Base-by-base conservation (phyloP, 768 basidiomycete genomes). In the Mycena filopes region DNA sequence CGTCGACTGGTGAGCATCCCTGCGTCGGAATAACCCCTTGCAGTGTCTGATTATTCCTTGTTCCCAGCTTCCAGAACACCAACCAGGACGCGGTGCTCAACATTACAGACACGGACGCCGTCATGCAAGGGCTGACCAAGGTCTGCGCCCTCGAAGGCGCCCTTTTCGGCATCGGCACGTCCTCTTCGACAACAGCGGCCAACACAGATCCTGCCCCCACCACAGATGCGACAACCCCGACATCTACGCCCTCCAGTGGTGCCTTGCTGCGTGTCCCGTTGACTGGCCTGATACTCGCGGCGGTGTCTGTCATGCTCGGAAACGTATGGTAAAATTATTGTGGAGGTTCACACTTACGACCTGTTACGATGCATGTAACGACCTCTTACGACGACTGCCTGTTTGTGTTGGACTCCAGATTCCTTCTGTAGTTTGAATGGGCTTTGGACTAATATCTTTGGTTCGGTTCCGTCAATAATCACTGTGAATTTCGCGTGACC, bases 1-100 rank as follows among this genome's bases (percentile, higher is more conserved):
- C 63, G 87, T 87, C 41, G 88, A 90, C 71, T 90, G 89, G 87
- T 89, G 54, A 43, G 80, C 70, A 33, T 40, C 53, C n/a, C n/a
- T n/a, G n/a, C n/a, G n/a, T n/a, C n/a, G n/a, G n/a, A n/a, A n/a
- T n/a, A n/a, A n/a, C n/a, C n/a, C n/a, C n/a, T n/a, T n/a, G n/a
- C n/a, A n/a, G n/a, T n/a, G n/a, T 47, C 23, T n/a, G 18, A 42
- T 55, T 18, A 25, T 43, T 54, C 28, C 5, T 47, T 15, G 36
- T 15, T 15, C 5, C 36, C 29, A 88, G 87, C 74, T 89, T 89
- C 75, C 79, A 82, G 61, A 73, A 80, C 69, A 90, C 89, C 1
- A 85, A 85, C 60, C 89, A 90, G 71, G 81, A 85, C 7, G 78
- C 80, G 28, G 77, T 87, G 26, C 75, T 89, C 23, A 77, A 83